Percentiles rank a stretch among this genome's conserved stretches.
phyloP scores from a whole-genome alignment of 176 grass and related monocot genomes.

The Secale cereale region DNA sequence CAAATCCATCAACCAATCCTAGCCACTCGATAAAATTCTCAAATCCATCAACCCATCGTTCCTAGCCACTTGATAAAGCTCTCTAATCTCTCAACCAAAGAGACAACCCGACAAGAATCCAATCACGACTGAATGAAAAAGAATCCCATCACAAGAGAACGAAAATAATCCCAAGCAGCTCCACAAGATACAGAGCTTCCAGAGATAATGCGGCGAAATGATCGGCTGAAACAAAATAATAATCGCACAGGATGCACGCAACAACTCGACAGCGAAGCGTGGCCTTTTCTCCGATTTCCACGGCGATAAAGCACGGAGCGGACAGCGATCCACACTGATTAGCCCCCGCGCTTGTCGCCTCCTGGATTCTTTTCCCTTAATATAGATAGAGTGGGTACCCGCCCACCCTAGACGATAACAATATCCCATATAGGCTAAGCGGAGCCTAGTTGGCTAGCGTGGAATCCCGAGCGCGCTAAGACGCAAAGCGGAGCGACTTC shows the following conservation, averaged over 20 bases:
- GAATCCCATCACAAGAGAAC: constrained; percentile 15
- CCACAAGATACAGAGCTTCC: neutral
- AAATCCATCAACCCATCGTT: neutral
- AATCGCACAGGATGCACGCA: constrained; percentile 16
- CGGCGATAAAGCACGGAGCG: constrained; percentile 26
- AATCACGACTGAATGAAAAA: neutral
- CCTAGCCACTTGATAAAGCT: neutral
- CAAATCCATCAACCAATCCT: neutral
- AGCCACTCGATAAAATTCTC: neutral
- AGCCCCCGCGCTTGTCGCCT: constrained; percentile 40
- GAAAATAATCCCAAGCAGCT: neutral
- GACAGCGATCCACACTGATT: constrained; percentile 51
- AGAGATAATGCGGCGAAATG: constrained; percentile 40
- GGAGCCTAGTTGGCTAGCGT: constrained; percentile 28
- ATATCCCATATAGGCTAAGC: constrained; percentile 32
- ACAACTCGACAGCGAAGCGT: constrained; percentile 47
- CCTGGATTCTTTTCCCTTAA: neutral
- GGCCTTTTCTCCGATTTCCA: constrained; percentile 19
- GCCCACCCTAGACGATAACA: constrained; percentile 40
- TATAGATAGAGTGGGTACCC: neutral
- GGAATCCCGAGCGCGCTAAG: constrained; percentile 14
- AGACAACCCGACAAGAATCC: constrained; percentile 10
- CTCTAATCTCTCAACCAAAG: neutral
- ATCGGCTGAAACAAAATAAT: constrained; percentile 20
- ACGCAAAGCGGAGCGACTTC: constrained; percentile 13